Evolutionary conservation across 2,329 filamentous ascomycete species (phyloP).

Genomic region (Zopfia rhizophila): DNA sequence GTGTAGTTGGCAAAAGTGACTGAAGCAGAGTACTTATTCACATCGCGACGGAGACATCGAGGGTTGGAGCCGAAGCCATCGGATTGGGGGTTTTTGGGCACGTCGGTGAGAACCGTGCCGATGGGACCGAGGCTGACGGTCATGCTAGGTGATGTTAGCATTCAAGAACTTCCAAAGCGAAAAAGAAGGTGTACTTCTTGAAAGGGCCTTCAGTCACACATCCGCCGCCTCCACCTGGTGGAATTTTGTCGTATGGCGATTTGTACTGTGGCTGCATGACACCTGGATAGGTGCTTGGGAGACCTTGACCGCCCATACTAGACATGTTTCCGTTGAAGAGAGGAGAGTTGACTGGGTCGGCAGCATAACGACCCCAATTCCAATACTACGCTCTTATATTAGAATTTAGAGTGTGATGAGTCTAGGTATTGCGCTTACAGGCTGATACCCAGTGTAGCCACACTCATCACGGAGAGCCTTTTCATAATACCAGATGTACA

Average conservation of each 20-base stretch:
- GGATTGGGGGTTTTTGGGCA: conserved; percentile 37
- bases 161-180: not conserved
- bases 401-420: no score
- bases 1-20: conserved; percentile 31
- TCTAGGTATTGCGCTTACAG: conserved; percentile 32
- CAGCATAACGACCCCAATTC: conserved; percentile 60
- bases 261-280: conserved; percentile 21
- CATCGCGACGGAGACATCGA: conserved; percentile 49
- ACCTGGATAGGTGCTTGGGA: conserved; percentile 27
- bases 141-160: conserved; percentile 23
- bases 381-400: no score
- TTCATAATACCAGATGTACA: conserved; percentile 50
- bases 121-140: conserved; percentile 60
- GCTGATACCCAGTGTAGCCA: conserved; percentile 49
- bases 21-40: conserved; percentile 35
- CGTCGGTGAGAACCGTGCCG: conserved; percentile 38
- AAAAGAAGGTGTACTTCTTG: conserved; percentile 42
- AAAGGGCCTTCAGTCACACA: conserved; percentile 64
- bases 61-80: conserved; percentile 38
- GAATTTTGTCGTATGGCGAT: conserved; percentile 47
- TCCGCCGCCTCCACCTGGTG: conserved; percentile 63
- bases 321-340: conserved; percentile 66
- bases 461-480: conserved; percentile 51
- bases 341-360: conserved; percentile 56
- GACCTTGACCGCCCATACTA: conserved; percentile 58